These are phyloP conservation scores for Saraca asoca DNA, from an alignment of 331 rosid species.

Conservation along the genomic window DNA sequence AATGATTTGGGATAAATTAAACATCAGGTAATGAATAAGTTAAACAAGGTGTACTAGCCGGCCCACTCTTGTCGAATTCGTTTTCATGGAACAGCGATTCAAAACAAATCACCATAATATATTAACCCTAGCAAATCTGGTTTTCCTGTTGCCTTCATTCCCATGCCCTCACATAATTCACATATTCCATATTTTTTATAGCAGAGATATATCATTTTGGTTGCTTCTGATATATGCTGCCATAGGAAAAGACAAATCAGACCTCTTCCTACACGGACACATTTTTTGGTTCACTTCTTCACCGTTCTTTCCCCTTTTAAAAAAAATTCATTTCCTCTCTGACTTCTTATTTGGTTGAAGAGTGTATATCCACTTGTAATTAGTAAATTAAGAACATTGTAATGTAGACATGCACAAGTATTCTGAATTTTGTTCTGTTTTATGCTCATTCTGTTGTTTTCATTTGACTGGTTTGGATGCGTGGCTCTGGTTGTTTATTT, in stretches of 20 bases:
- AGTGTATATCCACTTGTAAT: slow-evolving; percentile 1
- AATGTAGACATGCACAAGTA: too few species aligned
- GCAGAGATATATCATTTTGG: slow-evolving; percentile 41
- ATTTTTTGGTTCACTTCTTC: slow-evolving; percentile 33
- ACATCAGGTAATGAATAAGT: slow-evolving; percentile 59
- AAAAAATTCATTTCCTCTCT: not conserved
- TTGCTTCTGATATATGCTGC: slow-evolving; percentile 51
- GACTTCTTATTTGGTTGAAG: slow-evolving; percentile 23
- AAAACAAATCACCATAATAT: slow-evolving; percentile 40
- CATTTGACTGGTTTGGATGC: too few species aligned
- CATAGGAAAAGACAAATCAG: slow-evolving; percentile 64
- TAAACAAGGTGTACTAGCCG: slow-evolving; percentile 89
- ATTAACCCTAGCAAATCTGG: slow-evolving; percentile 42
- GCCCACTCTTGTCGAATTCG: slow-evolving; percentile 76
- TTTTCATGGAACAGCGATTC: slow-evolving; percentile 45
- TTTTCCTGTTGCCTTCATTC: slow-evolving; percentile 48
- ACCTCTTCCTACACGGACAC: slow-evolving; percentile 48
- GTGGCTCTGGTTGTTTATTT: too few species aligned
- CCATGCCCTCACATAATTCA: slow-evolving; percentile 49
- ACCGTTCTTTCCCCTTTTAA: not conserved
- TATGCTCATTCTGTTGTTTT: too few species aligned
- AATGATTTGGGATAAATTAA: slow-evolving; percentile 33
- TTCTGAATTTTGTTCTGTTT: too few species aligned
- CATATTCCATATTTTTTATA: slow-evolving; percentile 6
- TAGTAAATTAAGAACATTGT: too few species aligned